Base-by-base conservation (phyloP, 495 filamentous ascomycete species). In the Aspergillus biplanus region DNA sequence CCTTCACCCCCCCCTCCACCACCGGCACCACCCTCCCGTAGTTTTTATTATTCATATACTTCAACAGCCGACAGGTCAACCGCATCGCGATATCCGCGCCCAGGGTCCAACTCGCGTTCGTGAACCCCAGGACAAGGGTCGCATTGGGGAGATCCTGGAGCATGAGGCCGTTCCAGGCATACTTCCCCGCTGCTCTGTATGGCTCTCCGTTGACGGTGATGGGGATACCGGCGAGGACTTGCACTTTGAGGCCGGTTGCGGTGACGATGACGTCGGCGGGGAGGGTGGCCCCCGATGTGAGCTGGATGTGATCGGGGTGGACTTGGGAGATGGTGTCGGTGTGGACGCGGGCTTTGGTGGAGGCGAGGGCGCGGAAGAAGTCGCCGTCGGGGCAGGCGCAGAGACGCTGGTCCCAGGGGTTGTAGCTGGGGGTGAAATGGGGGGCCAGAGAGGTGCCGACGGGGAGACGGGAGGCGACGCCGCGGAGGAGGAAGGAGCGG, bases 321-420 rank as follows among this genome's bases (percentile, higher is more conserved):
- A 93, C 84, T 0, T 76, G 80, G n/a, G 83, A 76, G 71, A 93
- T 90, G 13, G 71, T 78, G 27, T 84, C 89, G 0, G 90, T 93
- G 5, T 85, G 81, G n/a, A 93, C 75, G 37, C 81, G 75, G 3
- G 81, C 81, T 59, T 86, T 86, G n/a, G 85, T 82, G 0, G 67
- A 67, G 15, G 78, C 79, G 1, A 93, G 74, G 5, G 82, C 72
- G 33, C 80, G 69, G 79, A 85, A 92, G 71, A 92, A 91, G 73
- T 92, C 90, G 0, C 82, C 87, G 63, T 88, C 84, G 0, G 90
- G 90, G 34, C 82, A 85, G 52, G 89, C 71, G 64, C 90, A 91
- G 0, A 92, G 69, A 0, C 89, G 81, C 64, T 92, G 88, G 33
- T 91, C 80, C 78, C 87, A 91, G 5, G 86, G 86, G 27, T 80